These are phyloP conservation scores for Amoeboaphelidium protococcarum DNA, from an alignment of 371 early-diverging fungal genomes.

Conservation along the genomic window DNA sequence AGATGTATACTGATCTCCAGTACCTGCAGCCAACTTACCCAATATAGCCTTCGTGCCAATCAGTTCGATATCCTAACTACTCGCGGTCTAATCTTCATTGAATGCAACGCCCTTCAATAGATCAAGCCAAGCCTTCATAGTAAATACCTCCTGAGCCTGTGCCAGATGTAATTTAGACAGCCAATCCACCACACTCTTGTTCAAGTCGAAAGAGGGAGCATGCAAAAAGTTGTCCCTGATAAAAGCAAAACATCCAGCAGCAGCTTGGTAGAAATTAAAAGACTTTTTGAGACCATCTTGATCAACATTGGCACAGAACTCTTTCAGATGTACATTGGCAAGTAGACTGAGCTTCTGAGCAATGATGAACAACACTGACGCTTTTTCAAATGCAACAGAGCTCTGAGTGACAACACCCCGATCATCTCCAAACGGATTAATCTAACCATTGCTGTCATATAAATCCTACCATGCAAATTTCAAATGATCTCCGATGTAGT, in stretches of 20 bases:
- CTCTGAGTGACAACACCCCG: constrained; percentile 25
- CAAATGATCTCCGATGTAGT: constrained; percentile 32
- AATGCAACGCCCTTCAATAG: constrained; percentile 53
- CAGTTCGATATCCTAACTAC: constrained; percentile 65
- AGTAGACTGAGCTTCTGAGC: constrained; percentile 32
- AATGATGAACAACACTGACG: constrained; percentile 74
- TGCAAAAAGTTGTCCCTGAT: constrained; percentile 91
- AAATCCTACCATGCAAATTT: neutral
- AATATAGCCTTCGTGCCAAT: constrained; percentile 49
- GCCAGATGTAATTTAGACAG: constrained; percentile 60
- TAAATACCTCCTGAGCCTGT: constrained; percentile 79
- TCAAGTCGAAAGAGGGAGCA: constrained; percentile 71
- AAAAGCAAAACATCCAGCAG: constrained; percentile 70
- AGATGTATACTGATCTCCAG: too few species aligned
- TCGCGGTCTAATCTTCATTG: too few species aligned
- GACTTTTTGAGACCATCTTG: constrained; percentile 43
- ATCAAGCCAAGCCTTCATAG: constrained; percentile 55
- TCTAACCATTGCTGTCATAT: neutral
- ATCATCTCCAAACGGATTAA: neutral
- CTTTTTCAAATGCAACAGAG: constrained; percentile 86
- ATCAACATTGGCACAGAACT: constrained; percentile 39
- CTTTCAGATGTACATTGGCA: constrained; percentile 1
- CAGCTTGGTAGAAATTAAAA: constrained; percentile 64
- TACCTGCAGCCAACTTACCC: neutral
- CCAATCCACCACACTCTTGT: constrained; percentile 55